Conservation (phyloP, 306 rosid genomes). For the Trifolium dubium region DNA sequence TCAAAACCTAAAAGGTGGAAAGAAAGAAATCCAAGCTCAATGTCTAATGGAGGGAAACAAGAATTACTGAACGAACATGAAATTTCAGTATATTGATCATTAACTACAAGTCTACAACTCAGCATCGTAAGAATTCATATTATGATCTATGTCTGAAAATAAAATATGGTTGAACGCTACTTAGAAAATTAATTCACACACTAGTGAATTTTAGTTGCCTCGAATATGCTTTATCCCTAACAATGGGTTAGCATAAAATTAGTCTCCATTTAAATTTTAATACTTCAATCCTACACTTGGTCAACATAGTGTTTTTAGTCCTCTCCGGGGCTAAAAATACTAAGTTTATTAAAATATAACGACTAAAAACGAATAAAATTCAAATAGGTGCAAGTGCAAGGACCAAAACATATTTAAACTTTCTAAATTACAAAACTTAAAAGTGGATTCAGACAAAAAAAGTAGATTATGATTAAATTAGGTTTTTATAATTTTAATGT, state of each 20-base stretch:
- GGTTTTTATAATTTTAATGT: conserved; percentile 25
- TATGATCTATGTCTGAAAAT: conserved; percentile 30
- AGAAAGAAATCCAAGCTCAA: conserved; percentile 35
- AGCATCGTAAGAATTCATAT: neutral
- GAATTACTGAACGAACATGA: conserved; percentile 9
- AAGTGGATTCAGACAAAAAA: neutral
- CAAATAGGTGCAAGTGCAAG: neutral
- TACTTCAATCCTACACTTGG: neutral
- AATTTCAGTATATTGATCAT: conserved; percentile 7
- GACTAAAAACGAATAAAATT: conserved; percentile 5
- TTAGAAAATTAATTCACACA: conserved; percentile 14
- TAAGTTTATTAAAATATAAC: neutral
- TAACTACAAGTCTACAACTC: conserved; percentile 25
- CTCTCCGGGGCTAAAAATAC: neutral
- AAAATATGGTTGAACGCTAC: conserved; percentile 20
- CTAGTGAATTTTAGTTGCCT: conserved; percentile 1
- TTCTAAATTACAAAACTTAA: conserved; percentile 3
- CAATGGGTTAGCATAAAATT: neutral
- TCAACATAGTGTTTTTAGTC: conserved; percentile 3
- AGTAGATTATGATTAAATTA: conserved; percentile 32
- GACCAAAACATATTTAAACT: neutral
- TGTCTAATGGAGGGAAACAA: conserved; percentile 34
- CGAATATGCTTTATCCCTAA: neutral
- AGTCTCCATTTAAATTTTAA: neutral
- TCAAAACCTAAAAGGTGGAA: conserved; percentile 75